Evolutionary conservation across 2,329 filamentous ascomycete species (phyloP), one percentile per base, ranked within the genome.

Genomic region (Penicillium sp.): DNA sequence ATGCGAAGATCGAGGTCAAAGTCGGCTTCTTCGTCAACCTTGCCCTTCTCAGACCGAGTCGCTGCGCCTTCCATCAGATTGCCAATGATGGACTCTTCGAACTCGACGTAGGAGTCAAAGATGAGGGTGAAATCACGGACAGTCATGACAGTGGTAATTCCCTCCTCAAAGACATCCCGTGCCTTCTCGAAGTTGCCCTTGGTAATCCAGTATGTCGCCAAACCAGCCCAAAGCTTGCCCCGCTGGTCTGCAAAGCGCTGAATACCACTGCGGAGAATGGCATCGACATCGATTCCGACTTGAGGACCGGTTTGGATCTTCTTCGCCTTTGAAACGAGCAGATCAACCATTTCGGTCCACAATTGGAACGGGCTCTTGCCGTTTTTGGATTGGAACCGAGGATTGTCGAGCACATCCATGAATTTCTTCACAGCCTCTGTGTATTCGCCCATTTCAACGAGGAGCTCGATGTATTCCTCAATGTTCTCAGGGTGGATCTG

Each of bases 81-180:
- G 13, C 90, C 88, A 60, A 97, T 96, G 63, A 97, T 88, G 0
- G 92, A 93, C 76, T 99, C 95, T 73, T 99, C 94, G 58, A 97
- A 97, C 74, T 99, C 94, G 31, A 90, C 88, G 68, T 97, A 99
- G 0, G 92, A 90, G 73, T 99, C 94, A 66, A 99, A 99, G 43
- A 97, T 88, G 52, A 97, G 84, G 1, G 92, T 95, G 69, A 99
- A 99, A 75, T 99, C 94, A 52, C 94, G 88, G 43, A 99, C 92
- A 2, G 94, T 99, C 93, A 97, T 97, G 59, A 97, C 95, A 1
- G 93, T 97, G 10, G 91, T 96, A 62, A 97, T 91, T 43, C 91
- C 95, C 74, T 97, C 92, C 75, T 99, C 94, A 62, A 96, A 97
- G 3, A 95, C 83, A 72, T 99, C 94, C 61, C 95, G 83, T 13